Conservation (phyloP, 495 filamentous ascomycete genomes). For the Neurospora sp. region DNA sequence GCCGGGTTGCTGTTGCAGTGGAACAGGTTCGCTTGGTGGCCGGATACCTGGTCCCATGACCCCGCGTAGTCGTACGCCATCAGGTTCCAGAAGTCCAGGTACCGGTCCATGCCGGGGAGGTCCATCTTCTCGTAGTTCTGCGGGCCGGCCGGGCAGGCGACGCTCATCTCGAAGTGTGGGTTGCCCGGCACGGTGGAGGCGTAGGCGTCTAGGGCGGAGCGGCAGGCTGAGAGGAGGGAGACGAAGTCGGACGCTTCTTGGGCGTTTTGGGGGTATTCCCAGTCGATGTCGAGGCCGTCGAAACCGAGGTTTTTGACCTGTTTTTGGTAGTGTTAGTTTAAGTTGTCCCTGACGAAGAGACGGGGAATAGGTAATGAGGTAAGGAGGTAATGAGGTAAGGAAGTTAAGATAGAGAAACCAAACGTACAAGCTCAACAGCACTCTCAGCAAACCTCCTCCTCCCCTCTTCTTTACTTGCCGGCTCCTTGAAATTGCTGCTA, state of each 20-base stretch:
- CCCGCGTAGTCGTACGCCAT: constrained; percentile 80
- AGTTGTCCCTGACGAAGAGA: no score
- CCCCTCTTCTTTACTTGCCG: constrained; percentile 54
- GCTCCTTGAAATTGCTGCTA: constrained; percentile 70
- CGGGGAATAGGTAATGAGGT: not conserved
- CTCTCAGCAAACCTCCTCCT: constrained; percentile 57
- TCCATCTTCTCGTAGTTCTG: constrained; percentile 69
- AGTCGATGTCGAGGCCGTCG: constrained; percentile 54
- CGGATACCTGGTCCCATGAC: constrained; percentile 62
- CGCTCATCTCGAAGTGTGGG: constrained; percentile 68
- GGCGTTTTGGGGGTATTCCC: constrained; percentile 47
- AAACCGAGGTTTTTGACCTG: constrained; percentile 51
- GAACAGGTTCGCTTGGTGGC: constrained; percentile 77
- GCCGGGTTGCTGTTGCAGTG: constrained; percentile 41
- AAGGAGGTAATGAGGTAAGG: not conserved
- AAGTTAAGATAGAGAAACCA: not conserved
- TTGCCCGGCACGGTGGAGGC: constrained; percentile 34
- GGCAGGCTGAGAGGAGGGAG: constrained; percentile 55
- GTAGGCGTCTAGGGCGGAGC: constrained; percentile 51
- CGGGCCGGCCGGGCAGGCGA: constrained; percentile 58
- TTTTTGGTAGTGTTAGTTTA: not conserved
- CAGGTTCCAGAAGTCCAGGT: constrained; percentile 90
- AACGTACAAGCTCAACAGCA: constrained; percentile 47
- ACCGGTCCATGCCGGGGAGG: constrained; percentile 62
- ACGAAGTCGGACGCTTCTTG: constrained; percentile 68